phyloP scores from a whole-genome alignment of 768 basidiomycete species.

The Cyclocybe cylindracea region DNA sequence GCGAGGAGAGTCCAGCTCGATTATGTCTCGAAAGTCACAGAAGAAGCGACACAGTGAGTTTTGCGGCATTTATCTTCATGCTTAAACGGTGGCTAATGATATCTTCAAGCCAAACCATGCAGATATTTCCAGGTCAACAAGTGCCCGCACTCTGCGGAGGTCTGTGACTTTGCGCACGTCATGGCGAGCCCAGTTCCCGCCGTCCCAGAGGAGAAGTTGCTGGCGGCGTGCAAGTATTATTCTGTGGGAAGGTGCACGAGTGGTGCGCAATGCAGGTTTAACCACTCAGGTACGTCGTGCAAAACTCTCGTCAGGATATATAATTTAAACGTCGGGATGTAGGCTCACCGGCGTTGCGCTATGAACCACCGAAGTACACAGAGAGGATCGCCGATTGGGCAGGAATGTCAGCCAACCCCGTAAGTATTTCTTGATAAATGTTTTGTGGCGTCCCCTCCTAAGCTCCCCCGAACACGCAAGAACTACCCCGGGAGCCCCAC shows the following conservation, averaged over 20 bases:
- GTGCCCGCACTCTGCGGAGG: conserved; percentile 44
- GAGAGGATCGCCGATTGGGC: conserved; percentile 16
- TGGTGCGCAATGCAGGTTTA: conserved; percentile 38
- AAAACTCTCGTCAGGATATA: background rate
- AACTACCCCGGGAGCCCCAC: conserved; percentile 10
- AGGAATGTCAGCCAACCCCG: conserved; percentile 13
- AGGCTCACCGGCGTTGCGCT: background rate
- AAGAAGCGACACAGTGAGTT: conserved; percentile 43
- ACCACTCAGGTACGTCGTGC: conserved; percentile 27
- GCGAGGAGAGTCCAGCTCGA: conserved; percentile 1
- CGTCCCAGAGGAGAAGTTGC: conserved; percentile 9
- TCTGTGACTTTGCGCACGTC: conserved; percentile 50
- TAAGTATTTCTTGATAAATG: conserved; percentile 9
- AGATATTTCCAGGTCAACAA: conserved; percentile 44
- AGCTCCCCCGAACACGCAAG: conserved; percentile 4
- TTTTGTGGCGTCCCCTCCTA: background rate
- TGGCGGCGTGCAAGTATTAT: conserved; percentile 33
- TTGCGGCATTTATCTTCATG: conserved; percentile 5
- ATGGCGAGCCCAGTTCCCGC: conserved; percentile 25
- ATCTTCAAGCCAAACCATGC: conserved; percentile 46
- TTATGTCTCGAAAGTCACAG: conserved; percentile 32
- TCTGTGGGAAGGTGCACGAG: conserved; percentile 36
- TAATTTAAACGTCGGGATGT: background rate
- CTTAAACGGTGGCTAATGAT: background rate
- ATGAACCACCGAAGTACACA: background rate